Conservation (phyloP, 441 rosid species). For the Melastoma candidum region DNA sequence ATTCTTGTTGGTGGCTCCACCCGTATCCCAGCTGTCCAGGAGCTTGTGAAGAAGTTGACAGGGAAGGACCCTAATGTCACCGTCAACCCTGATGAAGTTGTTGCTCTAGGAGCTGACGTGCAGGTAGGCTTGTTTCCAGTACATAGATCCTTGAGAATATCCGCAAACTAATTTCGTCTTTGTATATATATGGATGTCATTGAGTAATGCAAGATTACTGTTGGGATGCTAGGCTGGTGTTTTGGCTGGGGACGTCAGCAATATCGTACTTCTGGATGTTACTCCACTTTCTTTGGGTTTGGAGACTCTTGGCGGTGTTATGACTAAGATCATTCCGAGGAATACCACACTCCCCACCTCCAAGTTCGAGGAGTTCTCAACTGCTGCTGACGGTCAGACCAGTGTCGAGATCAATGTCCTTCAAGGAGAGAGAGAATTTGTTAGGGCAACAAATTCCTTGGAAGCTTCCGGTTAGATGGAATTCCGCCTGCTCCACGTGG, state of each 20-base stretch:
- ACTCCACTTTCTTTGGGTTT: constrained; percentile 83
- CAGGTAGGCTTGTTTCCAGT: constrained; percentile 41
- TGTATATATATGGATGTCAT: no score
- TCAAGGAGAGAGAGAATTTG: constrained; percentile 95
- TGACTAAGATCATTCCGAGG: constrained; percentile 87
- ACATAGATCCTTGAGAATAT: neutral
- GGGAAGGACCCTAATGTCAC: constrained; percentile 91
- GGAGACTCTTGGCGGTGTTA: constrained; percentile 95
- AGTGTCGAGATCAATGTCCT: constrained; percentile 93
- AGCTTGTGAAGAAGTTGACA: constrained; percentile 71
- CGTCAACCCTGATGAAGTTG: constrained; percentile 92
- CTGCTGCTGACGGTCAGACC: constrained; percentile 95
- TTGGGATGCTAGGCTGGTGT: constrained; percentile 67
- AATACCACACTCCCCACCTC: constrained; percentile 90
- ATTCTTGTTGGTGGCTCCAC: constrained; percentile 99
- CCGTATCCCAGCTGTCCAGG: constrained; percentile 87
- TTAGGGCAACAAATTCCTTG: constrained; percentile 84
- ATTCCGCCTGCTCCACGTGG: constrained; percentile 96
- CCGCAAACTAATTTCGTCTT: no score
- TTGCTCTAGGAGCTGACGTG: constrained; percentile 93
- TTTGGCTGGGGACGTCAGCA: constrained; percentile 85
- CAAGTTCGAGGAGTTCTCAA: constrained; percentile 89
- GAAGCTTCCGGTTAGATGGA: constrained; percentile 90
- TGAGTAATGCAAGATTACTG: no score
- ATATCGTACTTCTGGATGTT: constrained; percentile 85